Conservation (phyloP, 2,329 filamentous ascomycete species). For the Talaromyces sp. region DNA sequence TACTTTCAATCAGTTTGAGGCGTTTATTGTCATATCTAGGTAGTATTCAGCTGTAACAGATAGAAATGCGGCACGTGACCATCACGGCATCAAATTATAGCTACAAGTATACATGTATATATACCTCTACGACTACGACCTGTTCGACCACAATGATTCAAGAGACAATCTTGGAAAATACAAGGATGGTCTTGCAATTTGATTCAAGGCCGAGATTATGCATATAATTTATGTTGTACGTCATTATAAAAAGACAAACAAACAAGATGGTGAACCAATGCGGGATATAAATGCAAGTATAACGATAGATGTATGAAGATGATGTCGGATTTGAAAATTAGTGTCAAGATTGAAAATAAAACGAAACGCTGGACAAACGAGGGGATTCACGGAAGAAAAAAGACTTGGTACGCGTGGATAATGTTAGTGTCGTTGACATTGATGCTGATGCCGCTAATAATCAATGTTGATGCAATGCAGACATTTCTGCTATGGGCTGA, state of each 20-base stretch:
- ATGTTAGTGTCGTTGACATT: neutral
- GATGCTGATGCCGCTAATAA: neutral
- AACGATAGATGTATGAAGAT: neutral
- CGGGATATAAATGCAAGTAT: slow-evolving; percentile 13
- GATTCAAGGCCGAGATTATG: neutral
- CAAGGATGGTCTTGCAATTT: neutral
- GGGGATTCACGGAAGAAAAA: neutral
- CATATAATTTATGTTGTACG: neutral
- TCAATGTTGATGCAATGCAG: slow-evolving; percentile 1
- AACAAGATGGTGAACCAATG: slow-evolving; percentile 4
- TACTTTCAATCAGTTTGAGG: too few relatives aligned
- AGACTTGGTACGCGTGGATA: neutral
- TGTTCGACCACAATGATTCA: too few relatives aligned
- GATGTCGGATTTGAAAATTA: neutral
- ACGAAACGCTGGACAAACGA: slow-evolving; percentile 10
- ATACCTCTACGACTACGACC: too few relatives aligned
- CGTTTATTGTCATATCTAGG: too few relatives aligned
- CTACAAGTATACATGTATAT: too few relatives aligned
- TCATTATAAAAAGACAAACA: neutral
- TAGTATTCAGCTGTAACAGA: too few relatives aligned
- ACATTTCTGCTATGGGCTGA: neutral
- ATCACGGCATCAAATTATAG: too few relatives aligned
- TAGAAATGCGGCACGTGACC: neutral
- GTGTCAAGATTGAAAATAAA: neutral
- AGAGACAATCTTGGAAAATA: too few relatives aligned